Evolutionary conservation across 306 rosid genomes (phyloP), one percentile per base, ranked within the genome.

Genomic region (Crotalaria pallida): DNA sequence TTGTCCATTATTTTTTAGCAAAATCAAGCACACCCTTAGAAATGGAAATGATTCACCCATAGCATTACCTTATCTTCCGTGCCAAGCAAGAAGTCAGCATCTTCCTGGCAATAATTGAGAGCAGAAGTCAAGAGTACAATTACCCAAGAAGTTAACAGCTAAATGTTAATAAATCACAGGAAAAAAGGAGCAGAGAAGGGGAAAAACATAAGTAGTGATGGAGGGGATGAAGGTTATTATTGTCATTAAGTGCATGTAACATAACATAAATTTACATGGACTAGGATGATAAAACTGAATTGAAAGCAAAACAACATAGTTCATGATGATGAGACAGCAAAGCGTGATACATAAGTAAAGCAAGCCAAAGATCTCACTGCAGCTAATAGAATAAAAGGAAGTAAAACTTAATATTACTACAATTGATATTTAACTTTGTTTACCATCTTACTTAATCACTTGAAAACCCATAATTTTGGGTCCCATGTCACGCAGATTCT

Each of bases 1-100:
- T 29, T 0, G 34, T 29, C 34, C 34, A 0, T 29, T 29, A 29
- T 29, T 29, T 29, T 6, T 6, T 29, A 29, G 34, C 34, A 29
- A 29, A 29, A 29, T 29, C 34, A 29, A 29, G 34, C 6, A 7
- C 34, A 29, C 34, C 34, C 34, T 29, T 29, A 29, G 34, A 29
- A 29, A 29, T 29, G 34, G 34, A 29, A 29, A 29, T 29, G 34
- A 29, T 29, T 29, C 34, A 29, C 34, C 4, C 34, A 29, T 29
- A 36, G 43, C 10, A 36, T 73, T 73, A 94, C 99, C 92, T 88
- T 88, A 65, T 91, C 97, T 72, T 94, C 97, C 10, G 86, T 82
- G 67, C 78, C 88, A 66, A 87, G 81, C 82, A 88, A 74, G 79
- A 88, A 94, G 76, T 94, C 99, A 48, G 80, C 90, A 61, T 94